These are phyloP conservation scores for Silene uniflora DNA, from an alignment of 148 eudicot genomes.

Conservation along the genomic window DNA sequence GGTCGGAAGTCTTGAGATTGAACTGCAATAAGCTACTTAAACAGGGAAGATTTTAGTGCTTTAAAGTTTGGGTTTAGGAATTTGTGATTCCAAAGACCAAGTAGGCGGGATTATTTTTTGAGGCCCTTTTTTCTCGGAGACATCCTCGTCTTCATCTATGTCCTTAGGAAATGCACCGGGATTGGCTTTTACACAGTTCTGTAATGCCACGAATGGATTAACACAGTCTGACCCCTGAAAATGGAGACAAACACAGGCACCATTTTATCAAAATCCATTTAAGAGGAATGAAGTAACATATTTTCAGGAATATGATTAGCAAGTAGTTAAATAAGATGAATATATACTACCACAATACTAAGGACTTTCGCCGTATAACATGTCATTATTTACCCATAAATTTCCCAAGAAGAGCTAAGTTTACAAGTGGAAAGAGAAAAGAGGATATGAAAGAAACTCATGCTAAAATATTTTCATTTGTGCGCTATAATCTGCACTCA, in stretches of 20 bases:
- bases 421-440: neutral
- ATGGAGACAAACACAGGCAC: neutral
- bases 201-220: slow-evolving; percentile 74
- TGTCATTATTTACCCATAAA: neutral
- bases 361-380: neutral
- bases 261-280: neutral
- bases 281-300: neutral
- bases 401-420: neutral
- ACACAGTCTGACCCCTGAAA: slow-evolving; percentile 88
- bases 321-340: neutral
- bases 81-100: slow-evolving; percentile 52
- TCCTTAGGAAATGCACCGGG: slow-evolving; percentile 82
- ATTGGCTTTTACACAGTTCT: slow-evolving; percentile 67
- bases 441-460: neutral
- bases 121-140: slow-evolving; percentile 35
- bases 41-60: neutral
- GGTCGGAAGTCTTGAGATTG: neutral
- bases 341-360: neutral
- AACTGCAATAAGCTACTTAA: neutral
- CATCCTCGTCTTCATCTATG: slow-evolving; percentile 46
- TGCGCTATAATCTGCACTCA: slow-evolving; percentile 8
- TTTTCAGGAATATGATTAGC: neutral
- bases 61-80: slow-evolving; percentile 49
- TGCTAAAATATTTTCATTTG: neutral
- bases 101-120: slow-evolving; percentile 59